phyloP scores from a whole-genome alignment of 306 rosid genomes.

The Styphnolobium japonicum region DNA sequence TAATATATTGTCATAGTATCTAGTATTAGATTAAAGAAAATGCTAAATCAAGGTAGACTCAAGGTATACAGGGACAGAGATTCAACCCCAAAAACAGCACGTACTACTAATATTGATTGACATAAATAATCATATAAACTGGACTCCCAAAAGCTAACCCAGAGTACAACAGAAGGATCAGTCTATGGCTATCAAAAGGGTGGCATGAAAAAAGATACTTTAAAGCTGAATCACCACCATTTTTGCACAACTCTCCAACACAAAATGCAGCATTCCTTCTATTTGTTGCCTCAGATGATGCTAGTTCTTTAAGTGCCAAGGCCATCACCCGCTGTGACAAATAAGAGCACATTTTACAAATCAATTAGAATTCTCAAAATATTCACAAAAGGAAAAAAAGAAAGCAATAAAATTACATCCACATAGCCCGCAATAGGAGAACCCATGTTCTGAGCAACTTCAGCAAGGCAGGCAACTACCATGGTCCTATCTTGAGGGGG shows the following conservation, averaged over 20 bases:
- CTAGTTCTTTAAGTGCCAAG: slow-evolving; percentile 78
- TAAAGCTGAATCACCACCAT: slow-evolving; percentile 78
- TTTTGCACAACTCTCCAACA: slow-evolving; percentile 97
- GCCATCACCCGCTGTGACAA: slow-evolving; percentile 81
- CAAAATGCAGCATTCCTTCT: slow-evolving; percentile 99
- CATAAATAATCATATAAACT: slow-evolving; percentile 1
- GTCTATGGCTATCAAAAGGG: not conserved
- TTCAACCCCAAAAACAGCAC: slow-evolving; percentile 17
- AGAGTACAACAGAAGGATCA: slow-evolving; percentile 1
- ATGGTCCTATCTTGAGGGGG: slow-evolving; percentile 94
- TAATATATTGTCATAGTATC: slow-evolving; percentile 77
- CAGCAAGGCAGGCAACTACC: slow-evolving; percentile 99
- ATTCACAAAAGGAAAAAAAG: not conserved
- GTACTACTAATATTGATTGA: not conserved
- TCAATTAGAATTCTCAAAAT: slow-evolving; percentile 5
- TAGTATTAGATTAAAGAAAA: slow-evolving; percentile 49
- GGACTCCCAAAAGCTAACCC: not conserved
- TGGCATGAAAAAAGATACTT: slow-evolving; percentile 64
- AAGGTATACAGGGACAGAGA: slow-evolving; percentile 1
- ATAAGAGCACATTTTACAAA: slow-evolving; percentile 30
- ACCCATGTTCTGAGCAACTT: slow-evolving; percentile 98
- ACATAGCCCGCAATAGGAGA: slow-evolving; percentile 84
- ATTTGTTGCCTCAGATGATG: slow-evolving; percentile 86
- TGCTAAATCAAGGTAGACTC: slow-evolving; percentile 21
- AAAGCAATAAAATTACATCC: slow-evolving; percentile 57